These are phyloP conservation scores for Cercospora sesami DNA, from an alignment of 2,329 filamentous ascomycete species.

Conservation along the genomic window DNA sequence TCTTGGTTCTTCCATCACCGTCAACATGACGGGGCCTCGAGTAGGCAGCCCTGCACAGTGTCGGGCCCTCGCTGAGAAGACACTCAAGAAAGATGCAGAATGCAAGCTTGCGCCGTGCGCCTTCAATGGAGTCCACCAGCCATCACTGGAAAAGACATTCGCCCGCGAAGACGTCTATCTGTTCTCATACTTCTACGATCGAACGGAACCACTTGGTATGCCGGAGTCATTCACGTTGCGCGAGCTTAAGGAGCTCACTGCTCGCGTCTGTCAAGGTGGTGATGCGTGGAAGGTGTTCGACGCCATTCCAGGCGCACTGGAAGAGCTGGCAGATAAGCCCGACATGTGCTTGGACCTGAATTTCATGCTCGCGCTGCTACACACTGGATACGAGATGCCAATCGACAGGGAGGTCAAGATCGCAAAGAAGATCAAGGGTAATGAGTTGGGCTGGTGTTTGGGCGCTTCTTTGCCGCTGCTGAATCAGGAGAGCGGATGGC, in stretches of 20 bases:
- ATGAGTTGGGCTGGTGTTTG: slow-evolving; percentile 96
- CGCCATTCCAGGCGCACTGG: slow-evolving; percentile 71
- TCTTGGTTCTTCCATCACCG: slow-evolving; percentile 63
- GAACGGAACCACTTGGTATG: slow-evolving; percentile 91
- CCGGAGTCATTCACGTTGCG: slow-evolving; percentile 93
- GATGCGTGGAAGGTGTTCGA: slow-evolving; percentile 80
- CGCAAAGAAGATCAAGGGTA: slow-evolving; percentile 97
- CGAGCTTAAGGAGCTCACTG: slow-evolving; percentile 82
- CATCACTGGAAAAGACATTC: slow-evolving; percentile 88
- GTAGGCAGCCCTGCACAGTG: slow-evolving; percentile 79
- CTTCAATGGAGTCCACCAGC: slow-evolving; percentile 96
- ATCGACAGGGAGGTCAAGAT: slow-evolving; percentile 95
- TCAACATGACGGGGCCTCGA: slow-evolving; percentile 86
- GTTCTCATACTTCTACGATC: slow-evolving; percentile 98
- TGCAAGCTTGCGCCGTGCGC: slow-evolving; percentile 90
- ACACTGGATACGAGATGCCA: slow-evolving; percentile 97
- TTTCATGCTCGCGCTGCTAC: slow-evolving; percentile 90
- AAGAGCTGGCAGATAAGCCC: slow-evolving; percentile 77
- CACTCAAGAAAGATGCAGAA: slow-evolving; percentile 79
- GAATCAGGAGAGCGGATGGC: slow-evolving; percentile 36
- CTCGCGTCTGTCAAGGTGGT: slow-evolving; percentile 83
- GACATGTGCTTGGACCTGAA: slow-evolving; percentile 94
- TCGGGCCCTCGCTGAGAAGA: slow-evolving; percentile 84
- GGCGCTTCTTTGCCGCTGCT: slow-evolving; percentile 66
- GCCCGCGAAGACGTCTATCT: slow-evolving; percentile 88